Base-by-base conservation (phyloP, 306 rosid species). In the Crotalaria pallida region DNA sequence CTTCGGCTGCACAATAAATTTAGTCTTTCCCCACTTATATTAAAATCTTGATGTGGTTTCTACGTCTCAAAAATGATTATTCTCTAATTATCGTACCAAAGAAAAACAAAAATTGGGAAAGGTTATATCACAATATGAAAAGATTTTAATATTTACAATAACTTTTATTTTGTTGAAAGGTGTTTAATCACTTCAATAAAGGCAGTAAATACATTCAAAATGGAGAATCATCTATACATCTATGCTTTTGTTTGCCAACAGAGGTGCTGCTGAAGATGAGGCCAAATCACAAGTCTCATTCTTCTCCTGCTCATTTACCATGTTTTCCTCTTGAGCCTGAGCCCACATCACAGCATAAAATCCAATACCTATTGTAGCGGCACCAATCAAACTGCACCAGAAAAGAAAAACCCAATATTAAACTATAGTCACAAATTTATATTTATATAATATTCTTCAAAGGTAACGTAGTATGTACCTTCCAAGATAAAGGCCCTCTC, bases 341-440 rank as follows among this genome's bases (percentile, higher is more conserved):
- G 82, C 90, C 88, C 90, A 86, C 41, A 86, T 59, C 56, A 86
- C 84, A 16, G 61, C 74, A 77, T 83, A 86, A 64, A 86, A 86
- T 48, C 88, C 90, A 23, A 81, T 19, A 21, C 71, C 82, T 18
- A 80, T 78, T 64, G 58, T 45, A 5, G 19, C 65, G 7, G 72
- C 79, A 45, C 88, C 90, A 58, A 86, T 68, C 55, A 83, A 1
- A 58, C 84, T 85, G 71, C 75, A 69, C 40, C 26, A 40, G n/a
- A 21, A 21, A 72, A 9, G 19, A 21, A 41, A 41, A 40, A 13
- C 53, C 29, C 38, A 64, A 33, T 16, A 3, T 15, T 74, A 51
- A 26, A 38, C 9, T 1, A 17, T 18, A 71, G 5, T 38, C 12
- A 22, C 2, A 4, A 9, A 23, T 24, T 43, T 13, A 27, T 64